Percentiles rank a stretch among this genome's conserved stretches.
Evolutionary conservation across 805 yeast genomes (phyloP).

Genomic region (Tetrapisispora nanseiensis): DNA sequence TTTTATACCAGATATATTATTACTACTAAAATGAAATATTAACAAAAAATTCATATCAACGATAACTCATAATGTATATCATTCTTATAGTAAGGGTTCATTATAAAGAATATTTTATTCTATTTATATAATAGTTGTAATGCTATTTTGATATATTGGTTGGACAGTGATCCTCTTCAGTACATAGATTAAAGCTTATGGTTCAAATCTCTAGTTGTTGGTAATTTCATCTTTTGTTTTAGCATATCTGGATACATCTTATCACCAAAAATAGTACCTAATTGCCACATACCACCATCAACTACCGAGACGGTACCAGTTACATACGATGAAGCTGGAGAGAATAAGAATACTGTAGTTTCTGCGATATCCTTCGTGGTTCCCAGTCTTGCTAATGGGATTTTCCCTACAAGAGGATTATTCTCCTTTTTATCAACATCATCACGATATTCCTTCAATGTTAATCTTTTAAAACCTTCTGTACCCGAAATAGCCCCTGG

Average conservation of each 20-base stretch:
- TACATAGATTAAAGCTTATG: neutral
- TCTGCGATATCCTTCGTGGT: conserved; percentile 73
- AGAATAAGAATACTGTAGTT: conserved; percentile 72
- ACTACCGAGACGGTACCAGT: conserved; percentile 74
- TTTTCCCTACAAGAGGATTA: conserved; percentile 18
- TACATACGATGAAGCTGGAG: conserved; percentile 70
- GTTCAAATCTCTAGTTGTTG: neutral
- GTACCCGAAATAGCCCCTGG: conserved; percentile 87
- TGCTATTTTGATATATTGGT: too few species aligned
- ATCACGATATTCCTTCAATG: conserved; percentile 32
- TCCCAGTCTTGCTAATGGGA: conserved; percentile 59
- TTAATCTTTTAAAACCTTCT: conserved; percentile 71
- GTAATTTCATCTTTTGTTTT: conserved; percentile 26
- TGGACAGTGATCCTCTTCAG: too few species aligned
- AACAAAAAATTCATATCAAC: too few species aligned
- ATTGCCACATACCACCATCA: conserved; percentile 89
- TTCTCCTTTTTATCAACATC: neutral
- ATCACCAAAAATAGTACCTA: conserved; percentile 37
- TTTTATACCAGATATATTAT: neutral
- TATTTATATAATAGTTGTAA: too few species aligned
- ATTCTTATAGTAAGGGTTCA: too few species aligned
- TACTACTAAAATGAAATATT: neutral
- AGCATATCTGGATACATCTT: conserved; percentile 38
- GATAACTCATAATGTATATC: neutral
- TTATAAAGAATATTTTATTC: too few species aligned